These are phyloP conservation scores for Skeletonema costatum DNA, from an alignment of 108 stramenopile species.

Conservation along the genomic window DNA sequence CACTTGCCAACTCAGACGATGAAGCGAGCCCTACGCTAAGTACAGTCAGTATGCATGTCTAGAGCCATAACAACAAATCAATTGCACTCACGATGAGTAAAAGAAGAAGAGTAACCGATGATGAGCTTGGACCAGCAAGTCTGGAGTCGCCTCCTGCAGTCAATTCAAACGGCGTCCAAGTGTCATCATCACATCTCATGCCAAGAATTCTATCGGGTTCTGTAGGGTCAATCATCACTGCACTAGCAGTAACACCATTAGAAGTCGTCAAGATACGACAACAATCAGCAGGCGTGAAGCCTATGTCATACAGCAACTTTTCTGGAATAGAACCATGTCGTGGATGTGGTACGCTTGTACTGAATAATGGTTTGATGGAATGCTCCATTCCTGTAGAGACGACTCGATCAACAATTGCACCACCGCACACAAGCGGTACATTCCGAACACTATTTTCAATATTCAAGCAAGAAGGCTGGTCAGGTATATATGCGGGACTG, in stretches of 20 bases:
- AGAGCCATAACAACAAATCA: not conserved
- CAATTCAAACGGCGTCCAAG: not conserved
- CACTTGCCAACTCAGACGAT: too few species aligned
- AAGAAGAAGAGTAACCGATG: not conserved
- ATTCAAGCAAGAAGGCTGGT: slow-evolving; percentile 62
- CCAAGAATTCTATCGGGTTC: slow-evolving; percentile 63
- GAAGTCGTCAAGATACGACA: slow-evolving; percentile 83
- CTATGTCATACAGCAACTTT: not conserved
- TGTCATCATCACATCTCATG: not conserved
- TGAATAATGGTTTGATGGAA: slow-evolving; percentile 61
- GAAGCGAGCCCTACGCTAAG: too few species aligned
- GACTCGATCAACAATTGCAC: not conserved
- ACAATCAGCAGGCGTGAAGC: slow-evolving; percentile 36
- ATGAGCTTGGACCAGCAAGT: not conserved
- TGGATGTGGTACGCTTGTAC: slow-evolving; percentile 62
- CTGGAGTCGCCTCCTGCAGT: not conserved
- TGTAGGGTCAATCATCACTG: slow-evolving; percentile 66
- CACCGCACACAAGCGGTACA: slow-evolving; percentile 27
- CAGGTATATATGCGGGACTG: slow-evolving; percentile 84
- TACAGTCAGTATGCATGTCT: too few species aligned
- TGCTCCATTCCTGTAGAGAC: slow-evolving; percentile 3
- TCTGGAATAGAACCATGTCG: not conserved
- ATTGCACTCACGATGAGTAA: not conserved
- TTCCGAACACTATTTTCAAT: slow-evolving; percentile 58
- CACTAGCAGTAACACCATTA: slow-evolving; percentile 71